These are phyloP conservation scores for Datisca glomerata DNA, from an alignment of 306 rosid genomes.

Conservation along the genomic window DNA sequence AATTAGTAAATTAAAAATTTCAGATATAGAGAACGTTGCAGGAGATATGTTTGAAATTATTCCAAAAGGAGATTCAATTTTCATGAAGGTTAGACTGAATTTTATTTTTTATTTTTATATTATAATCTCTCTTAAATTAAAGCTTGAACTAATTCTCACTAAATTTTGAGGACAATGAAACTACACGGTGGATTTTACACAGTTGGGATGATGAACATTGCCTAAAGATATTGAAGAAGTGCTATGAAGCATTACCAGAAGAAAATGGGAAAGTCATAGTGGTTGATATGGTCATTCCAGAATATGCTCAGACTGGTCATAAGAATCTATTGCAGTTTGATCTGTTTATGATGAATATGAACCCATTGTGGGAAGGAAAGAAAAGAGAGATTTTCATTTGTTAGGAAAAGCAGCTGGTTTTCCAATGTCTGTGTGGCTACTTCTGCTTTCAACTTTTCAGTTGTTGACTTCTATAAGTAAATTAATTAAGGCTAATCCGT, in stretches of 20 bases:
- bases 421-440: slow-evolving; percentile 7
- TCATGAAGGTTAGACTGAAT: slow-evolving; percentile 15
- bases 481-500: no score
- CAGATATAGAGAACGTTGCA: slow-evolving; percentile 16
- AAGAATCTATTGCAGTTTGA: slow-evolving; percentile 16
- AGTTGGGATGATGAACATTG: slow-evolving; percentile 7
- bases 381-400: slow-evolving; percentile 3
- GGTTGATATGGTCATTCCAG: slow-evolving; percentile 14
- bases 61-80: slow-evolving; percentile 18
- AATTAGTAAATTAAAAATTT: no score
- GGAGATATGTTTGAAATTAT: slow-evolving; percentile 16
- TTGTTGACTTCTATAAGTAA: no score
- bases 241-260: slow-evolving; percentile 14
- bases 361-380: slow-evolving; percentile 4
- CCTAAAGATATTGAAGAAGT: slow-evolving; percentile 9
- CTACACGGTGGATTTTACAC: slow-evolving; percentile 18
- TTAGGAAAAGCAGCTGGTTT: slow-evolving; percentile 19
- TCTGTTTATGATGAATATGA: slow-evolving; percentile 13
- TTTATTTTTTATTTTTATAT: neutral
- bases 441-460: slow-evolving; percentile 7
- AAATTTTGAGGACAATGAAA: no score
- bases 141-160: no score
- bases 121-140: no score
- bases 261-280: slow-evolving; percentile 16
- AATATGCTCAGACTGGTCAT: slow-evolving; percentile 8